Conservation (phyloP, 495 filamentous ascomycete species). For the Penicillium maclennaniae region DNA sequence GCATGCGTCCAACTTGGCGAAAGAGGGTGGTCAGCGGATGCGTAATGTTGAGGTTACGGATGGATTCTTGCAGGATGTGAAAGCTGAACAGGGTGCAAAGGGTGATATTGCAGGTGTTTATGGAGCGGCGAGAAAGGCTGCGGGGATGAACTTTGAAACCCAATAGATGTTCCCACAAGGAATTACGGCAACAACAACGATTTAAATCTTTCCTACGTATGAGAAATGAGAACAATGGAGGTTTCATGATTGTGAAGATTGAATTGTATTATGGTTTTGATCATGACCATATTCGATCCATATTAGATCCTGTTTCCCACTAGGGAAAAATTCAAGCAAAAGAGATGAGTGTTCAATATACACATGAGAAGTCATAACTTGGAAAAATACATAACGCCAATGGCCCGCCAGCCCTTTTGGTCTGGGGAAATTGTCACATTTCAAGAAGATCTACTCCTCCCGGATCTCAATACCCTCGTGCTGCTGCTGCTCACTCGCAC, state of each 20-base stretch:
- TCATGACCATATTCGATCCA: conserved; percentile 3
- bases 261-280: conserved; percentile 4
- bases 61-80: conserved; percentile 62
- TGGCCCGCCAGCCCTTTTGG: background rate
- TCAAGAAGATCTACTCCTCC: conserved; percentile 7
- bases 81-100: conserved; percentile 66
- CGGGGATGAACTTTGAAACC: conserved; percentile 68
- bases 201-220: background rate
- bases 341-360: conserved; percentile 15
- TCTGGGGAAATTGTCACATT: background rate
- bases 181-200: too few species aligned
- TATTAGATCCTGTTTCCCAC: conserved; percentile 11
- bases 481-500: conserved; percentile 22
- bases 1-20: conserved; percentile 67
- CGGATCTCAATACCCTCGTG: conserved; percentile 19
- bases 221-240: background rate
- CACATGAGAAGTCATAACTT: conserved; percentile 12
- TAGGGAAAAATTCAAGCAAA: conserved; percentile 14
- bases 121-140: conserved; percentile 66
- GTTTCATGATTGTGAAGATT: background rate
- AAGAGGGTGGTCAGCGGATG: conserved; percentile 58
- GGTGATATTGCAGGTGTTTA: conserved; percentile 86
- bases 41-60: conserved; percentile 64
- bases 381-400: conserved; percentile 10
- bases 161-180: conserved; percentile 10